Base-by-base conservation (phyloP, 257 asterid genomes). In the Fraxinus americana region DNA sequence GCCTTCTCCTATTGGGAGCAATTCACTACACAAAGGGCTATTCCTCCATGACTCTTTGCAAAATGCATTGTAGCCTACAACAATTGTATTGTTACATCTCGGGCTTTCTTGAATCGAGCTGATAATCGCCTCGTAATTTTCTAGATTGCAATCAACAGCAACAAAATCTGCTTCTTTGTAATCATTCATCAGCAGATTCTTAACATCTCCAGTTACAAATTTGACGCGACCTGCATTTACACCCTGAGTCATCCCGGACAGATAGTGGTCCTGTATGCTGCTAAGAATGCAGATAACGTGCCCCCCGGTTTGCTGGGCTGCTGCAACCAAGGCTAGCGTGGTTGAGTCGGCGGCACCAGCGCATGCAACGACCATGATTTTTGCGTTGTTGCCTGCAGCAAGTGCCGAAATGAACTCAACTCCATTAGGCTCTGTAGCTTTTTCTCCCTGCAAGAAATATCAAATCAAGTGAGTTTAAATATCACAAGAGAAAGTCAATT, bases 1-100 rank as follows among this genome's bases (percentile, higher is more conserved):
- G 10, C 97, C 98, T 70, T 88, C 96, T 66, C 96, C 97, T 0
- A 94, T 94, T 0, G 97, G 98, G 88, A 94, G 86, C 82, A 92
- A 75, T 61, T 88, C 94, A 12, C 90, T 82, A 0, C 86, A 75
- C 72, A 83, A 74, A 3, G 84, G 83, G 73, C 89, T 79, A 16
- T 84, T 86, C 63, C 87, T 84, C 97, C 97, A 91, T 0, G 94
- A 75, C 11, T 82, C 91, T 6, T 82, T 88, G 76, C 93, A 84
- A 25, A 91, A 94, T 2, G 97, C 98, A 52, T 94, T 94, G 76
- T 92, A 94, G 1, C 97, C 97, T 11, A 92, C 5, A 27, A 91
- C 90, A 2, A 79, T 81, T 6, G 85, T 73, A 2, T 80, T 83
- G 4, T 78, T 79, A 0, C 43, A 21, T 66, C 85, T 78, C 0